Evolutionary conservation across 2,329 filamentous ascomycete species (phyloP), one percentile per base, ranked within the genome.

Genomic region (Teratosphaeria zuluensis): DNA sequence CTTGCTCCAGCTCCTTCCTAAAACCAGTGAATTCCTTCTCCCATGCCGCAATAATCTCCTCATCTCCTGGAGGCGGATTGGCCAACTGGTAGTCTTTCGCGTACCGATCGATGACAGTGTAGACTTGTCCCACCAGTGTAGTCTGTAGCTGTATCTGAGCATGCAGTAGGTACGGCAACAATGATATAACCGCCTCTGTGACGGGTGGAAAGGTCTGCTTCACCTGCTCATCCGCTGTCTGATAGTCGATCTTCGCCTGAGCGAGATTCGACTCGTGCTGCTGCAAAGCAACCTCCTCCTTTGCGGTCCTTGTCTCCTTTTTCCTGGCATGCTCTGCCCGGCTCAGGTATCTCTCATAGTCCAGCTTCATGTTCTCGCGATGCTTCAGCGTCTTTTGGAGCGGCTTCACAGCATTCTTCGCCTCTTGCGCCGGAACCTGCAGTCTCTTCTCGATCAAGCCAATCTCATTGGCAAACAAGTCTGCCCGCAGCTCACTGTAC

Each of bases 311-410:
- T 42, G 82, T 85, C 24, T 81, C 76, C 72, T 94, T 94, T 70
- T 85, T 86, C 64, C 84, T 79, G 48, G 85, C 80, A 66, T 83
- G 84, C 68, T 88, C 86, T 38, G 86, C 84, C 62, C 85, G 84
- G 65, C 85, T 83, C 71, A 89, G 85, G 64, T 86, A 86, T 65
- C 88, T 84, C 73, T 95, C 90, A 69, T 85, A 94, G 70, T 95
- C 90, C 60, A 92, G 72, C 80, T 85, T 86, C 74, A 85, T 89
- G 67, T 92, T 88, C 69, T 94, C 89, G 53, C 90, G 80, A 73
- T 90, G 91, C 75, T 92, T 94, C 68, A 95, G 89, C 1, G 85
- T 86, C 75, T 91, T 94, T 68, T 88, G 86, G 70, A 94, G 79
- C 1, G 87, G 85, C 63, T 85, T 83, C 60, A 92, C 79, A 57